phyloP scores from a whole-genome alignment of 805 yeast species.

The Candida silvatica region DNA sequence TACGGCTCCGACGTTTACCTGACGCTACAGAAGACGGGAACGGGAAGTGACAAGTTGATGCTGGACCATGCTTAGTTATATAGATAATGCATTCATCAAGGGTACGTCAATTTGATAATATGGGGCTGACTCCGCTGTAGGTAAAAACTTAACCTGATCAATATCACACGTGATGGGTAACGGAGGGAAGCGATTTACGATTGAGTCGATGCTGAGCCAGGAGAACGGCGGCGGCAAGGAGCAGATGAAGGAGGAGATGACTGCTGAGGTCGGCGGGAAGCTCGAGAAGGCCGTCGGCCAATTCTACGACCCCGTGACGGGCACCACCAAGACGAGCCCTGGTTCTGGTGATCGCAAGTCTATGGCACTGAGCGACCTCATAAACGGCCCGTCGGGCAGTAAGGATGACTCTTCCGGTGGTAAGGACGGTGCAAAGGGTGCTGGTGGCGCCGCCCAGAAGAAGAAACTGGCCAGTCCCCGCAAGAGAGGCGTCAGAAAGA shows the following conservation, averaged over 20 bases:
- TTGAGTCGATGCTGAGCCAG: no score
- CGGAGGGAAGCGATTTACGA: no score
- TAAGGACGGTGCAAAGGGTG: no score
- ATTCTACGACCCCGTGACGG: conserved; percentile 2
- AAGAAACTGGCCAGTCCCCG: background rate
- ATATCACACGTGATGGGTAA: no score
- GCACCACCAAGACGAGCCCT: background rate
- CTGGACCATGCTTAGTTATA: conserved; percentile 68
- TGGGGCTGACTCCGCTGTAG: background rate
- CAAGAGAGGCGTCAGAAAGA: background rate
- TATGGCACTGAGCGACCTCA: background rate
- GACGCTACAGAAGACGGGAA: conserved; percentile 71
- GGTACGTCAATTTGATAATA: no score
- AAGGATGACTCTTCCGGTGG: background rate
- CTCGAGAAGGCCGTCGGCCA: no score
- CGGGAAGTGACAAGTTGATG: conserved; percentile 51
- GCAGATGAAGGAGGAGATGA: no score
- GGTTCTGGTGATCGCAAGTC: background rate
- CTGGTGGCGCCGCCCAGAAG: no score
- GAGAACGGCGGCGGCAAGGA: no score
- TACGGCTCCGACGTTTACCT: conserved; percentile 87
- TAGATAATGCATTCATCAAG: no score
- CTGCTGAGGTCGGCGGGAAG: no score
- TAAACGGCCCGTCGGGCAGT: background rate
- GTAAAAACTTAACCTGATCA: background rate